A percentile compares a stretch with the other conserved stretches of the same genome.
Evolutionary conservation across 495 filamentous ascomycete genomes (phyloP).

Genomic region (Aspergillus nanangensis): DNA sequence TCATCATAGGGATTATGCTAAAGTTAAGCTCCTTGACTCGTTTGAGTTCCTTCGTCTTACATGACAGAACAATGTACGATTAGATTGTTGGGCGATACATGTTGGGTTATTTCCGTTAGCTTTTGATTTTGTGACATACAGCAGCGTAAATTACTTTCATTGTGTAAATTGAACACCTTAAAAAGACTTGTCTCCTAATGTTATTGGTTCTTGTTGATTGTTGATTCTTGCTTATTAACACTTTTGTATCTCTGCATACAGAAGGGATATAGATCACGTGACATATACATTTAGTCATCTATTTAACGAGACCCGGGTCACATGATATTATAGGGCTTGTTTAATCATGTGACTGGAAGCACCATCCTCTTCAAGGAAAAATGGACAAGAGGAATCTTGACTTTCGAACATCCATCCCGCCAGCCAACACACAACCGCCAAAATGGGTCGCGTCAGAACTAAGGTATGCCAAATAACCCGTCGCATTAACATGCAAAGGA

Average conservation of each 20-base stretch:
- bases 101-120: conserved; percentile 27
- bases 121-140: conserved; percentile 29
- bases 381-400: conserved; percentile 4
- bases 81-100: conserved; percentile 29
- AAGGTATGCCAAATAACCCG: conserved; percentile 32
- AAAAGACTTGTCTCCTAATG: too few relatives aligned
- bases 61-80: conserved; percentile 35
- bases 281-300: not conserved
- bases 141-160: conserved; percentile 16
- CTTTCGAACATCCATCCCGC: conserved; percentile 33
- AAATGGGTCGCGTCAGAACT: conserved; percentile 21
- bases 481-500: not conserved
- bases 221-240: too few relatives aligned
- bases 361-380: not conserved
- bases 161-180: conserved; percentile 3
- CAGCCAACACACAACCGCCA: conserved; percentile 36
- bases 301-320: not conserved
- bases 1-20: conserved; percentile 4
- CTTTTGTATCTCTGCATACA: too few relatives aligned
- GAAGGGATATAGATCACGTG: not conserved
- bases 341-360: not conserved
- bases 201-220: too few relatives aligned
- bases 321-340: not conserved
- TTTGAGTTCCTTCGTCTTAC: conserved; percentile 11
- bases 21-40: not conserved